Conservation (phyloP, 108 stramenopile genomes). For the Aurantiochytrium sp. region DNA sequence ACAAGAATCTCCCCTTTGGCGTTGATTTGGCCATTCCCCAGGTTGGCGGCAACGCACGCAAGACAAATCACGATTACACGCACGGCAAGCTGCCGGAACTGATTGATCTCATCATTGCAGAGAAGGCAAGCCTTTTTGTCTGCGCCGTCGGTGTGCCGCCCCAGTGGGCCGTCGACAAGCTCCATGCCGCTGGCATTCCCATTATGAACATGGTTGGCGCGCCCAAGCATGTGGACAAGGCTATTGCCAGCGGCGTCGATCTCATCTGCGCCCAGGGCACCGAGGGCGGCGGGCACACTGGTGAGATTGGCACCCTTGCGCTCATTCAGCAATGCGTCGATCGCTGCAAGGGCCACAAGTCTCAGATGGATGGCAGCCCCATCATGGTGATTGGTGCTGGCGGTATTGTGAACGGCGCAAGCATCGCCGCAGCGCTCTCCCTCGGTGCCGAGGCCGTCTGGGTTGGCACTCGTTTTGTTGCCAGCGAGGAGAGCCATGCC, state of each 20-base stretch:
- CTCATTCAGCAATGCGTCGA: not conserved
- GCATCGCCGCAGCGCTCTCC: not conserved
- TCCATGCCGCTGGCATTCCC: slow-evolving; percentile 3
- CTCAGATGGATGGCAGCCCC: not conserved
- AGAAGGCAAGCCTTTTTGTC: not conserved
- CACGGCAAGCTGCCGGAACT: slow-evolving; percentile 9
- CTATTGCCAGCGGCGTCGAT: not conserved
- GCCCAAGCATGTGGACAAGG: slow-evolving; percentile 11
- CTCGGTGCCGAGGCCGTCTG: slow-evolving; percentile 5
- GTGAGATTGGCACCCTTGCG: not conserved
- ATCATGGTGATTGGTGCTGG: not conserved
- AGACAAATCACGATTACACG: slow-evolving; percentile 7
- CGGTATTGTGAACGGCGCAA: not conserved
- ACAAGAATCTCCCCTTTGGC: not conserved
- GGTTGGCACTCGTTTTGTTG: not conserved
- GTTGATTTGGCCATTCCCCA: slow-evolving; percentile 1
- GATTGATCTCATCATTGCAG: not conserved
- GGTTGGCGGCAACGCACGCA: not conserved
- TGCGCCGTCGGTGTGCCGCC: not conserved
- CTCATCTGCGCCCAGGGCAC: not conserved
- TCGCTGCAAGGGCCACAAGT: not conserved
- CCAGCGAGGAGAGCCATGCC: not conserved
- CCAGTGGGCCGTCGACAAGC: not conserved
- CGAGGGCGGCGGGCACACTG: slow-evolving; percentile 3
- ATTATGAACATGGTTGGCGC: slow-evolving; percentile 8